phyloP scores from a whole-genome alignment of 2,329 filamentous ascomycete genomes.

The Hymenoscyphus salicellus region DNA sequence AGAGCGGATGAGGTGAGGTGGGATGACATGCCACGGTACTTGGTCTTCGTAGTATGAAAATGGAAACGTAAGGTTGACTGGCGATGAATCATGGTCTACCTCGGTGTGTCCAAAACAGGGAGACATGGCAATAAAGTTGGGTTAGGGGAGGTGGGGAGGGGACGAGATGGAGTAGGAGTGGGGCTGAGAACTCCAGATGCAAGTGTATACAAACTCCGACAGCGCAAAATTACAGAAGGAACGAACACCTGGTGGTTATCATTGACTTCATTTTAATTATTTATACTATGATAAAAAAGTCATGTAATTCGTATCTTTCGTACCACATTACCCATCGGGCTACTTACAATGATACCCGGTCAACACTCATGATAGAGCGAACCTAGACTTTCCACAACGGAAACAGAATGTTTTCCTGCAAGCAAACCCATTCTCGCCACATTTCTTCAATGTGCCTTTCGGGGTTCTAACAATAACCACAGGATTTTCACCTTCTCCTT shows the following conservation, averaged over 20 bases:
- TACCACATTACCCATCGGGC: not conserved
- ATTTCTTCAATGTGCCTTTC: conserved; percentile 49
- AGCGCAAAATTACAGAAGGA: not conserved
- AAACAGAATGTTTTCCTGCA: conserved; percentile 61
- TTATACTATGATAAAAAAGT: not conserved
- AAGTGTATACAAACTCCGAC: not conserved
- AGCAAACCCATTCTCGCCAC: conserved; percentile 54
- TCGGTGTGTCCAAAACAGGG: too few species aligned
- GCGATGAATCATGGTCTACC: too few species aligned
- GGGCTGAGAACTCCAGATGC: not conserved
- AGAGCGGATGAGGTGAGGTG: not conserved
- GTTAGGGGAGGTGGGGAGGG: not conserved
- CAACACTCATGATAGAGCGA: not conserved
- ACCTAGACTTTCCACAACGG: conserved; percentile 39
- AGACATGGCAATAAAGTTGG: too few species aligned
- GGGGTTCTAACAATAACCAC: conserved; percentile 43
- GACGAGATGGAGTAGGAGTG: not conserved
- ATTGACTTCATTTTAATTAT: not conserved
- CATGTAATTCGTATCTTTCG: not conserved
- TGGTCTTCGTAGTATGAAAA: too few species aligned
- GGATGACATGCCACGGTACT: not conserved
- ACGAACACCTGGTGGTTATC: not conserved
- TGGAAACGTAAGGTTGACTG: too few species aligned
- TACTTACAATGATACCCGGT: not conserved
- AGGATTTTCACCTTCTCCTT: conserved; percentile 14